A percentile compares a stretch with the other conserved stretches of the same genome.
These are phyloP conservation scores for Suillus fuscotomentosus DNA, from an alignment of 768 basidiomycete species.

Conservation along the genomic window DNA sequence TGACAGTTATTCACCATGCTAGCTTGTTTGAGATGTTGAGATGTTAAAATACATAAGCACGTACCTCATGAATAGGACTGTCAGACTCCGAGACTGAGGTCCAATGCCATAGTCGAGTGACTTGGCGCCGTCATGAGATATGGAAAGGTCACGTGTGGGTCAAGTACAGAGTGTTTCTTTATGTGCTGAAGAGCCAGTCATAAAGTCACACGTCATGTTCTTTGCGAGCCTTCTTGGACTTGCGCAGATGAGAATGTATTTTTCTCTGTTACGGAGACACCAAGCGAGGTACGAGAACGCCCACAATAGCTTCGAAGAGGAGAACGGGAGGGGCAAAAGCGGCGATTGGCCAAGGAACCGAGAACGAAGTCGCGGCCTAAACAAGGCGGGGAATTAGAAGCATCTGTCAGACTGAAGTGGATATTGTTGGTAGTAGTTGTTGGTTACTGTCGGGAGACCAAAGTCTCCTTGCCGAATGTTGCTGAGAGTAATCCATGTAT, in stretches of 20 bases:
- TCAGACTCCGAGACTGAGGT: background rate
- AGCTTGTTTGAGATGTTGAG: background rate
- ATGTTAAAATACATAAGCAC: background rate
- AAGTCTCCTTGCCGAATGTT: background rate
- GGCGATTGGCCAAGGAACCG: slow-evolving; percentile 3
- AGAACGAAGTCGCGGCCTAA: background rate
- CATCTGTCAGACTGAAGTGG: slow-evolving; percentile 6
- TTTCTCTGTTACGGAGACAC: background rate
- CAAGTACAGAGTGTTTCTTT: background rate
- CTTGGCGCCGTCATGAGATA: background rate
- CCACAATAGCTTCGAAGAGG: slow-evolving; percentile 11
- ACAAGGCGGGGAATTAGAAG: slow-evolving; percentile 8
- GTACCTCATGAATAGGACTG: background rate
- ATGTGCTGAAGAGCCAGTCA: background rate
- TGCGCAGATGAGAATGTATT: background rate
- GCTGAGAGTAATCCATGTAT: background rate
- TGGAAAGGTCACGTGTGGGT: background rate
- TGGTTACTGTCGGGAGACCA: slow-evolving; percentile 1
- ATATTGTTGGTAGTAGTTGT: background rate
- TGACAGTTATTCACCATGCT: background rate
- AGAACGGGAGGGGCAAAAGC: slow-evolving; percentile 8
- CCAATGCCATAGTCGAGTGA: background rate
- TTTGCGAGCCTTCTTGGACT: background rate
- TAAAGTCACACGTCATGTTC: background rate
- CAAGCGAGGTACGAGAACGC: background rate